A percentile compares a stretch with the other conserved stretches of the same genome.
Evolutionary conservation across 441 rosid species (phyloP).

Genomic region (Adansonia gregorii): DNA sequence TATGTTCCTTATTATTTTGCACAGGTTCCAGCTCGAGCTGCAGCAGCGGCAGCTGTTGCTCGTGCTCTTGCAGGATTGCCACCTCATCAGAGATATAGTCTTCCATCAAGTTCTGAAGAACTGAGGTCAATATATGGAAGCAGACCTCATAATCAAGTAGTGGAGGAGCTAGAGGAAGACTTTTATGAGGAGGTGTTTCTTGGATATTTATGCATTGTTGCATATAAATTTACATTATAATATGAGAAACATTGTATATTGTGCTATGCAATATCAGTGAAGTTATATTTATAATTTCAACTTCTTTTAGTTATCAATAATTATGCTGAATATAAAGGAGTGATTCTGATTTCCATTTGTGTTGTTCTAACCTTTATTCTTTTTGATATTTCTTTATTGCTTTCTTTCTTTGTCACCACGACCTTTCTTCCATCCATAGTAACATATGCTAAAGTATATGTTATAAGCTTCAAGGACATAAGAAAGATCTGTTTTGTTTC

Average conservation of each 20-base stretch:
- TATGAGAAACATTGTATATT: neutral
- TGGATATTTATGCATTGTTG: neutral
- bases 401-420: neutral
- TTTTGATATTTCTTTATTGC: neutral
- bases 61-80: slow-evolving; percentile 82
- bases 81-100: slow-evolving; percentile 68
- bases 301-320: neutral
- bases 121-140: slow-evolving; percentile 79
- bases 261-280: slow-evolving; percentile 11
- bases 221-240: neutral
- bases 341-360: slow-evolving; percentile 5
- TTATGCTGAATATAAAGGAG: neutral
- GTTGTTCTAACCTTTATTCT: slow-evolving; percentile 14
- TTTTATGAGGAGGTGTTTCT: slow-evolving; percentile 78
- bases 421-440: neutral
- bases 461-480: neutral
- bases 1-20: slow-evolving; percentile 11
- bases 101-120: slow-evolving; percentile 76
- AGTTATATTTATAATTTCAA: neutral
- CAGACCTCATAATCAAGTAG: slow-evolving; percentile 56
- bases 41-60: slow-evolving; percentile 95
- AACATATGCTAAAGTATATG: slow-evolving; percentile 13
- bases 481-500: slow-evolving; percentile 5
- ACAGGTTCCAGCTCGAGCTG: slow-evolving; percentile 95
- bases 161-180: slow-evolving; percentile 73